These are phyloP conservation scores for Exophiala viscosa DNA, from an alignment of 2,329 filamentous ascomycete genomes.

Conservation along the genomic window DNA sequence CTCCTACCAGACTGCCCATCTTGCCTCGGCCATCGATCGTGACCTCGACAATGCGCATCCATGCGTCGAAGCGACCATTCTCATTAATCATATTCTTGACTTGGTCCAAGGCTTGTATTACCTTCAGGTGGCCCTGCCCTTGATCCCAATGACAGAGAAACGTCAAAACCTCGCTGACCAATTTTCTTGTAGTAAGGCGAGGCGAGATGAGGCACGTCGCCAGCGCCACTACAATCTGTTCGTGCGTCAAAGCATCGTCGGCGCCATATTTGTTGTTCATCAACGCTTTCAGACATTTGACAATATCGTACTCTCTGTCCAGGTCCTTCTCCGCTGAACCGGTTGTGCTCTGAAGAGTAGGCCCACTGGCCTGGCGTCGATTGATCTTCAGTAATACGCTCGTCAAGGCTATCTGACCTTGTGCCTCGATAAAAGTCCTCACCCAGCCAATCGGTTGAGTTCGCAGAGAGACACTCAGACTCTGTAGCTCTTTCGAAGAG, in stretches of 20 bases:
- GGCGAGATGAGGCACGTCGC: conserved; percentile 83
- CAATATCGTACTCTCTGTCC: conserved; percentile 91
- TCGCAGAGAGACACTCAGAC: conserved; percentile 86
- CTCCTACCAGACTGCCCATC: conserved; percentile 96
- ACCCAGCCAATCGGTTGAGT: conserved; percentile 99
- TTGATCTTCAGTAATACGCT: conserved; percentile 94
- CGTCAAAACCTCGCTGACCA: conserved; percentile 93
- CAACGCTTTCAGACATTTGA: conserved; percentile 93
- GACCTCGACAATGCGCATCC: conserved; percentile 98
- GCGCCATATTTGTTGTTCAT: conserved; percentile 99
- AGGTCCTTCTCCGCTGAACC: conserved; percentile 69
- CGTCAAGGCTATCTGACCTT: conserved; percentile 92
- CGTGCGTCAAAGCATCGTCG: conserved; percentile 86
- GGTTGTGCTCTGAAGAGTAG: conserved; percentile 58
- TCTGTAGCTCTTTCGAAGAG: conserved; percentile 84
- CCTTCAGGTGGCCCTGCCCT: conserved; percentile 84
- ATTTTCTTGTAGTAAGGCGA: conserved; percentile 83
- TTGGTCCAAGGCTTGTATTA: conserved; percentile 87
- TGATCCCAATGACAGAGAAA: conserved; percentile 94
- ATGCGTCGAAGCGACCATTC: conserved; percentile 93
- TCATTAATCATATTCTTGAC: conserved; percentile 85
- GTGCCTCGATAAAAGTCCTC: conserved; percentile 90
- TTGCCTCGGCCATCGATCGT: conserved; percentile 95
- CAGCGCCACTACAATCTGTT: conserved; percentile 83
- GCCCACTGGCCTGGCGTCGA: conserved; percentile 72